Base-by-base conservation (phyloP, 228 moss, liverwort and hornwort genomes). In the Sphagnum fallax region DNA sequence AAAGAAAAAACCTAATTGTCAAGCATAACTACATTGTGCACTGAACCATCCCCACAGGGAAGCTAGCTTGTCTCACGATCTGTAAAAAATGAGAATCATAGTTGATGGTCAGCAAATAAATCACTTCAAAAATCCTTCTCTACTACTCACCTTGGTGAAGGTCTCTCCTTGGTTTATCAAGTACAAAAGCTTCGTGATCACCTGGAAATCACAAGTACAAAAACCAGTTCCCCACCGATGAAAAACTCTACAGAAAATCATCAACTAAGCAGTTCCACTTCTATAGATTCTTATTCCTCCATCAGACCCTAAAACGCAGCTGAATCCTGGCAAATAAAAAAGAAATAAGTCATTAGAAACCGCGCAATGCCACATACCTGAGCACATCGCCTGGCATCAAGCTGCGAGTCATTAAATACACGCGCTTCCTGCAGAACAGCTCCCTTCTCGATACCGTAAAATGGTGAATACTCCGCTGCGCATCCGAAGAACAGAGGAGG, bases 401-500 rank as follows among this genome's bases (percentile, higher is more conserved):
- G 86, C 84, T 96, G 87, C 53, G 90, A 87, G 64, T 95, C 92
- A 61, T 91, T 95, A 76, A 92, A 91, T 5, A 86, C 87, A 6
- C 89, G 91, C 8, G 92, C 92, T 74, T 92, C 95, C 80, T 92
- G 92, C 14, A 96, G 81, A 49, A 96, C 95, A 66, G 89, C 89
- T 69, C 95, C 89, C 77, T 92, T 91, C 86, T 92, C 91, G 76
- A 96, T 96, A 65, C 92, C 96, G 58, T 66, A 96, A 52, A 96
- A 96, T 12, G 92, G 91, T 7, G 96, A 92, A 65, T 86, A 91
- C 52, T 96, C 96, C n/a, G 84, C 87, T 95, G 90, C 85, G 2
- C 32, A 32, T 32, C 32, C 32, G 32, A 75, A 50, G 61, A 47
- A 75, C 61, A 50, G 52, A 64, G 65, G 70, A 69, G 65, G 73